Percentiles rank a stretch among this genome's conserved stretches.
phyloP scores from a whole-genome alignment of 495 filamentous ascomycete species.

The Aspergillus biplanus region DNA sequence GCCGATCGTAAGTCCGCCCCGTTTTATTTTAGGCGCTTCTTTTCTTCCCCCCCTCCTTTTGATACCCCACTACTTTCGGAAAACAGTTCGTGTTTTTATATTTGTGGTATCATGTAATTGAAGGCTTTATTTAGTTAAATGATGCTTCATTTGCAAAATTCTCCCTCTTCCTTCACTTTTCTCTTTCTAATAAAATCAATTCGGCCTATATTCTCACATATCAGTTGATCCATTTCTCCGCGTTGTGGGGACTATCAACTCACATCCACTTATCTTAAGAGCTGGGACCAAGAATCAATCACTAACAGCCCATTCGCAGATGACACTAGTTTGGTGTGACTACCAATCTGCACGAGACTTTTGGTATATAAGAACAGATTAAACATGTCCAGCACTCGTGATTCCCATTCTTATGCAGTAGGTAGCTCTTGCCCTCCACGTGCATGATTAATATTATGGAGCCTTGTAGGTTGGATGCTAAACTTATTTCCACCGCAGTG shows the following conservation, averaged over 20 bases:
- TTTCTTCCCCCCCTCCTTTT: slow-evolving; percentile 19
- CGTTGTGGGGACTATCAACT: slow-evolving; percentile 6
- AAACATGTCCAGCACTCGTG: slow-evolving; percentile 52
- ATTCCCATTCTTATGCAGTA: slow-evolving; percentile 54
- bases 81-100: slow-evolving; percentile 10
- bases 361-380: slow-evolving; percentile 31
- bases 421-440: slow-evolving; percentile 24
- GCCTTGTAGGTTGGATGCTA: neutral
- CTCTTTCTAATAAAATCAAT: slow-evolving; percentile 2
- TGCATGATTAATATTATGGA: neutral
- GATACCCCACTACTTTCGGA: slow-evolving; percentile 25
- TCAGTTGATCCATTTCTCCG: slow-evolving; percentile 5
- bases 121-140: slow-evolving; percentile 7
- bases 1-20: slow-evolving; percentile 47
- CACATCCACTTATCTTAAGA: neutral
- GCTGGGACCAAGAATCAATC: slow-evolving; percentile 11
- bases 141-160: neutral
- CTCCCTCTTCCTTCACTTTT: slow-evolving; percentile 1
- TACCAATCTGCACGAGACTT: slow-evolving; percentile 40
- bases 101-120: slow-evolving; percentile 10
- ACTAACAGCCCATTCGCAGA: slow-evolving; percentile 37
- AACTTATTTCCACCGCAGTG: slow-evolving; percentile 34
- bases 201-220: neutral
- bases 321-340: slow-evolving; percentile 42
- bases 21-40: slow-evolving; percentile 12